A percentile compares a stretch with the other conserved stretches of the same genome.
Conservation (phyloP, 345 rosid species). For the Brassica napus region DNA sequence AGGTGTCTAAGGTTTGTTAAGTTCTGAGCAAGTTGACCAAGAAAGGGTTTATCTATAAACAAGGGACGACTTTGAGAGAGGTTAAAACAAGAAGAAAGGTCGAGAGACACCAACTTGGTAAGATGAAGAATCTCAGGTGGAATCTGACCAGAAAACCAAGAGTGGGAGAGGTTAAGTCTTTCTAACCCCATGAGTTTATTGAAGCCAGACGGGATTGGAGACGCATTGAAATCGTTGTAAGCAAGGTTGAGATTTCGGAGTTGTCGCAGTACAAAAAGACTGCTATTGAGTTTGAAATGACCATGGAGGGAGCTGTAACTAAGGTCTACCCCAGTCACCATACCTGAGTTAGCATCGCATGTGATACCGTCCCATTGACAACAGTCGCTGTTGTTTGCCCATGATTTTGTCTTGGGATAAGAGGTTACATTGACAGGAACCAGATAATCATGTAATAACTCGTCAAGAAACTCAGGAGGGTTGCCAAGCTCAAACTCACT, state of each 20-base stretch:
- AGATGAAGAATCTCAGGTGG: background rate
- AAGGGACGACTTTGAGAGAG: too few species aligned
- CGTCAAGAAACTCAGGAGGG: background rate
- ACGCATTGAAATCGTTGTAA: constrained; percentile 17
- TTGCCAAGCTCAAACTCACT: background rate
- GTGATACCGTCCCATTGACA: constrained; percentile 25
- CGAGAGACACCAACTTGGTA: constrained; percentile 19
- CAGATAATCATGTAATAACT: background rate
- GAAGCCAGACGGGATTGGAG: background rate
- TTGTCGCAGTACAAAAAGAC: background rate
- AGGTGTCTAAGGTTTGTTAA: background rate
- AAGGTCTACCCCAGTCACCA: background rate
- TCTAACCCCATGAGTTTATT: background rate
- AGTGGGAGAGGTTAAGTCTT: background rate
- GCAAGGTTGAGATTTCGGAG: constrained; percentile 39
- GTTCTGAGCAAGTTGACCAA: background rate
- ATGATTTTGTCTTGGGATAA: background rate
- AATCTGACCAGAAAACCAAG: constrained; percentile 3
- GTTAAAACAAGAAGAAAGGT: background rate
- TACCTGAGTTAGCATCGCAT: background rate
- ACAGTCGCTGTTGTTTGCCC: constrained; percentile 5
- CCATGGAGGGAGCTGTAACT: background rate
- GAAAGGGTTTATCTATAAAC: background rate
- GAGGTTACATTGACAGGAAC: background rate
- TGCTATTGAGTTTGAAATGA: background rate